Conservation (phyloP, 1,284 basidiomycete genomes). For the Pisolithus thermaeus region DNA sequence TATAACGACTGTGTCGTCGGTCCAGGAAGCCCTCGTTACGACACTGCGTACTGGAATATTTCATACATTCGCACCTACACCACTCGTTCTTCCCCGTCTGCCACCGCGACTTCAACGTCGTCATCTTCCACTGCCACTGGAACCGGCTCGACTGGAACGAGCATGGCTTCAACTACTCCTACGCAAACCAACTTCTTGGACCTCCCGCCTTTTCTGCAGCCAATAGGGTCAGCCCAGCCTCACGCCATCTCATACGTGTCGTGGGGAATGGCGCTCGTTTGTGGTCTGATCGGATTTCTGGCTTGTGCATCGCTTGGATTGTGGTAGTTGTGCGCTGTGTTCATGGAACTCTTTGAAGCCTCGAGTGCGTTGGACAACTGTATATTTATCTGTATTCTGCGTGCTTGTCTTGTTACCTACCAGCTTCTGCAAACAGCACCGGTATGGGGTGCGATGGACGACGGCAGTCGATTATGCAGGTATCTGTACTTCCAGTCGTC, state of each 20-base stretch:
- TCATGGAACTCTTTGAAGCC: no score
- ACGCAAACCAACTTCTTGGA: background rate
- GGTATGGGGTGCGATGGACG: no score
- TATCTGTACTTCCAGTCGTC: no score
- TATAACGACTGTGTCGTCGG: conserved; percentile 38
- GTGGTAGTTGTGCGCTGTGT: no score
- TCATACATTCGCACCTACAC: conserved; percentile 29
- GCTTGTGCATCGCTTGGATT: no score
- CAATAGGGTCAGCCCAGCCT: background rate
- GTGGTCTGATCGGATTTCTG: background rate
- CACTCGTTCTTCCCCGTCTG: conserved; percentile 6
- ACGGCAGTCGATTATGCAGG: no score
- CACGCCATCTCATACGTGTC: background rate
- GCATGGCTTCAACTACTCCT: no score
- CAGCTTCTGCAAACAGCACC: no score
- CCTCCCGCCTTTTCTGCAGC: background rate
- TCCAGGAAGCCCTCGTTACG: conserved; percentile 41
- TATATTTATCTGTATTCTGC: no score
- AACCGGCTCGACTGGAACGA: background rate
- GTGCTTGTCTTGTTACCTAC: no score
- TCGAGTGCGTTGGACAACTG: no score
- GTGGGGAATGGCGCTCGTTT: background rate
- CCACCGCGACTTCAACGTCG: background rate
- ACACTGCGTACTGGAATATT: conserved; percentile 35
- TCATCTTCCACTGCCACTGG: background rate